Base-by-base conservation (phyloP, 2,329 filamentous ascomycete species). In the Penicillium decumbens region DNA sequence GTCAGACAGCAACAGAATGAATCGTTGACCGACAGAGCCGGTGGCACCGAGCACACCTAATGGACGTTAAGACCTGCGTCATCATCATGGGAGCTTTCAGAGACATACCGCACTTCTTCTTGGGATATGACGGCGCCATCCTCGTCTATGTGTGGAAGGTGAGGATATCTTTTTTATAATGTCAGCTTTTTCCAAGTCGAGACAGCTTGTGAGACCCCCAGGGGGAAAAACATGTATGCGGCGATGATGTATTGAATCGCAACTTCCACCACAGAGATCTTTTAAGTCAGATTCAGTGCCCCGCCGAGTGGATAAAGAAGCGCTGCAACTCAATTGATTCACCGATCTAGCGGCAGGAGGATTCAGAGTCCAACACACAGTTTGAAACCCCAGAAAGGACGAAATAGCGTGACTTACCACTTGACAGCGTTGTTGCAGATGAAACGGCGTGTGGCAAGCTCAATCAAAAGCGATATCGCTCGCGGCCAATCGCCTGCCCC, bases 21-120 rank as follows among this genome's bases (percentile, higher is more conserved):
- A 97, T 65, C 93, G 85, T 74, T 95, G 90, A 62, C 92, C 92
- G 12, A 97, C 92, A 30, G 90, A 95, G 66, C 93, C 93, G 28
- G 92, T 97, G 72, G 87, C 89, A 62, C 92, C 91, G 49, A 96
- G 82, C 50, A 96, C 89, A 68, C 82, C 81, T 85, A 41, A 33
- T 35, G 2, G 6, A 37, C 29, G 47, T 68, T 29, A 68, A 58
- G 35, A 43, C 2, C n/a, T 9, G 41, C 33, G 9, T 44, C 13
- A 20, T 23, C 9, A 7, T 25, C 12, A n/a, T 25, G 15, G 18
- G 18, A 4, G 39, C 25, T 24, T 23, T 46, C 37, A 28, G 48
- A 25, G 41, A 42, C 68, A 37, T 69, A 70, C 68, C 68, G 62
- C 68, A 71, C 61, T 70, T 71, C 65, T 69, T 71, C 60, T 68